Evolutionary conservation across 768 basidiomycete species (phyloP), one percentile per base, ranked within the genome.

Genomic region (Basidioascus undulatus): DNA sequence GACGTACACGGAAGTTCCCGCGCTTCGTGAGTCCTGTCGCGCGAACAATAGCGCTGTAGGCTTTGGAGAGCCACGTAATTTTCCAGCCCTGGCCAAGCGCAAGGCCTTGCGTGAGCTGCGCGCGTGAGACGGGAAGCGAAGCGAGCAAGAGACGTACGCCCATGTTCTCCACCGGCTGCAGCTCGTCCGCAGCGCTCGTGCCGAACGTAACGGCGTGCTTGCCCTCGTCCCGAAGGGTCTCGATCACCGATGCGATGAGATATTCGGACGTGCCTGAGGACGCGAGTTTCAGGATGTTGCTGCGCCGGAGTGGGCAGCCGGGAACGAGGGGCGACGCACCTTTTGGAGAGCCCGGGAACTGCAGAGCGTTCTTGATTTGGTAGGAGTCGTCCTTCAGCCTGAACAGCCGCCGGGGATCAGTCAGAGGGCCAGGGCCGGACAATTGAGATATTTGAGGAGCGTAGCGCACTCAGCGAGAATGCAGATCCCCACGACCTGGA

Each of bases 351-450:
- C 41, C 26, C 32, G 44, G 43, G 37, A 49, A 49, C 18, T 44
- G 38, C n/a, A 49, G 42, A n/a, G 42, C 42, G 31, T 49, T 42
- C 35, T 49, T 49, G 40, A 49, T 45, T 25, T 39, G 37, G 20
- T 48, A 48, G 2, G 40, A 42, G 19, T 42, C 35, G 27, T 42
- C 42, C n/a, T n/a, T n/a, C n/a, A n/a, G n/a, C n/a, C n/a, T n/a
- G n/a, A n/a, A n/a, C n/a, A n/a, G n/a, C n/a, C n/a, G n/a, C n/a
- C n/a, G n/a, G n/a, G n/a, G n/a, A n/a, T n/a, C n/a, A n/a, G n/a
- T n/a, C n/a, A n/a, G n/a, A n/a, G n/a, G n/a, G n/a, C n/a, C n/a
- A n/a, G n/a, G n/a, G n/a, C n/a, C n/a, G n/a, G n/a, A n/a, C n/a
- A n/a, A n/a, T n/a, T n/a, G n/a, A n/a, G n/a, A n/a, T n/a, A n/a